Evolutionary conservation across 1,284 basidiomycete genomes (phyloP), one percentile per base, ranked within the genome.

Genomic region (Trametes pubescens): DNA sequence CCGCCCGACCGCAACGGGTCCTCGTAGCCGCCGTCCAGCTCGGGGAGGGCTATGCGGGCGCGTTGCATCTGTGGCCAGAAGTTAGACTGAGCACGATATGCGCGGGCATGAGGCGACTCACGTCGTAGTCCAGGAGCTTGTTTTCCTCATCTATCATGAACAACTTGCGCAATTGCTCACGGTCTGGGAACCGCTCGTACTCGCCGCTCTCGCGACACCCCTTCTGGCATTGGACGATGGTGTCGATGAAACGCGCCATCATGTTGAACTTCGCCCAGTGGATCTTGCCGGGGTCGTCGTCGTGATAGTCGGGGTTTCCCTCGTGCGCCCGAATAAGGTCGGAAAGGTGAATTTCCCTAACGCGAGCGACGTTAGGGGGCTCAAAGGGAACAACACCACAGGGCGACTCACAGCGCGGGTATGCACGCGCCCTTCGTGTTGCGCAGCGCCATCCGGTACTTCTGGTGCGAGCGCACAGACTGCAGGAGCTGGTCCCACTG

Each of bases 201-300:
- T 88, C 87, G 40, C 74, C 76, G 1, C 84, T 81, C 55, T 78
- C 81, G 53, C 82, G 82, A 71, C 90, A 93, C 65, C 90, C 87
- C n/a, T 84, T 77, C 75, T 94, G 92, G 67, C 87, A 91, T 68
- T 89, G 84, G 0, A 82, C 83, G 9, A 90, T 90, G 63, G 81
- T 85, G 59, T 84, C 84, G 65, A 94, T 87, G 73, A 93, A 92
- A 62, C 85, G 82, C 35, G 90, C 92, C 80, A 94, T 89, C 87
- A 93, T 88, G 71, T 90, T 92, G 76, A 89, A 94, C 75, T 94
- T 94, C 24, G 89, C 92, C 92, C 92, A 94, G 70, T 94, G 92
- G 53, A 94, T 90, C 75, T 88, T 89, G 37, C 73, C 78, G 6
- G 84, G 78, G 70, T 91, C 87, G 21, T 82, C 79, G 14, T 84